Percentiles rank a stretch among this genome's conserved stretches.
These are phyloP conservation scores for Lepidium campestre DNA, from an alignment of 441 rosid species.

Conservation along the genomic window DNA sequence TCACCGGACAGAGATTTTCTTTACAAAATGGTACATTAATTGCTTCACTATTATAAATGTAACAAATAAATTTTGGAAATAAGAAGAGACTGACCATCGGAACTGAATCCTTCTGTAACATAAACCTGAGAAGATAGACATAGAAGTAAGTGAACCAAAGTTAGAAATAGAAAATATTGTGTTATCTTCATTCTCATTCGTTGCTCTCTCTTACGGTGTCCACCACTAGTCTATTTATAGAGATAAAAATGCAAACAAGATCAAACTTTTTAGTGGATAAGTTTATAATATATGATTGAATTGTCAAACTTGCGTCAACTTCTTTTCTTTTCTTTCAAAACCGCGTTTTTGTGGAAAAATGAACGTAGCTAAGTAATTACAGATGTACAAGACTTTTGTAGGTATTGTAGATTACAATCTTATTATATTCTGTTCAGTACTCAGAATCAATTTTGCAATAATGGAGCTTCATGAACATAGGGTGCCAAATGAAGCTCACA, in stretches of 20 bases:
- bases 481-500: no score
- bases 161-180: conserved; percentile 3
- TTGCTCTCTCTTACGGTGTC: neutral
- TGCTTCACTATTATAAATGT: neutral
- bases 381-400: neutral
- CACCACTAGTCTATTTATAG: neutral
- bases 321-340: neutral
- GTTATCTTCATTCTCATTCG: conserved; percentile 1
- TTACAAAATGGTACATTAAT: neutral
- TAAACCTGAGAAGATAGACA: neutral
- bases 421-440: no score
- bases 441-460: no score
- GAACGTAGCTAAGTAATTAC: neutral
- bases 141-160: conserved; percentile 9
- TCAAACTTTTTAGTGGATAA: neutral
- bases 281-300: neutral
- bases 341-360: neutral
- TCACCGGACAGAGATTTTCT: neutral
- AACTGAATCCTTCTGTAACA: conserved; percentile 1
- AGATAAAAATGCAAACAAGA: neutral
- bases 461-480: no score
- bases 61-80: neutral
- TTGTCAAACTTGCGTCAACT: neutral
- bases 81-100: conserved; percentile 1
- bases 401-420: no score